Conservation (phyloP, 75 land plant species). For the Isoetes taiwanensis region DNA sequence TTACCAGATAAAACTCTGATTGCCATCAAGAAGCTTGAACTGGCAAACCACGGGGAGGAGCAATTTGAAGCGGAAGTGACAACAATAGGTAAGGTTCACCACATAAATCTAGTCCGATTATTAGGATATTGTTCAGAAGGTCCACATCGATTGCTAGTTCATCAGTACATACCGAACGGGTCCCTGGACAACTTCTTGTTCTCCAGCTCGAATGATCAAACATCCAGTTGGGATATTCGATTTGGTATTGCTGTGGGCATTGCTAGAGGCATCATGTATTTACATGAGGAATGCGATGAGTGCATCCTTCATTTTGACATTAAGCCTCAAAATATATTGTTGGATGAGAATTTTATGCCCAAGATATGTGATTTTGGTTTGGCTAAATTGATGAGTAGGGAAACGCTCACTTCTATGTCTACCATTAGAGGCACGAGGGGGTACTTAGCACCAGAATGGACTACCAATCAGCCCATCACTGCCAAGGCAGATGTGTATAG, state of each 20-base stretch:
- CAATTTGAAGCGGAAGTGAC: not conserved
- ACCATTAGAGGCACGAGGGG: not conserved
- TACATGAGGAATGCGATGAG: constrained; percentile 19
- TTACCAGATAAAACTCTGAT: not conserved
- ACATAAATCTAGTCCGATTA: constrained; percentile 20
- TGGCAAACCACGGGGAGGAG: not conserved
- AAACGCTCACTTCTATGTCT: not conserved
- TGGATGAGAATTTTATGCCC: constrained; percentile 16
- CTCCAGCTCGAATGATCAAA: not conserved
- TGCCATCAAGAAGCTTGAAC: not conserved
- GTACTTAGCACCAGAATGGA: not conserved
- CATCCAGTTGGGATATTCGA: constrained; percentile 13
- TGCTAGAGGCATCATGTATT: constrained; percentile 14
- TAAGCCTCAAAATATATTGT: constrained; percentile 17
- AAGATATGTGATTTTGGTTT: constrained; percentile 24
- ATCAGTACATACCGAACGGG: constrained; percentile 5
- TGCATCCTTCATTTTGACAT: constrained; percentile 18
- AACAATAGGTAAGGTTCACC: not conserved
- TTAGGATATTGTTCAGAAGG: constrained; percentile 15
- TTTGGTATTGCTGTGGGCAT: constrained; percentile 12
- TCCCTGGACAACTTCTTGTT: constrained; percentile 8
- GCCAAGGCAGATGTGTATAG: not conserved
- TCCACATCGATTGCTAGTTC: constrained; percentile 10
- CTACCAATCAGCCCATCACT: not conserved
- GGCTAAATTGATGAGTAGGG: not conserved